Percentiles rank a stretch among this genome's conserved stretches.
Conservation (phyloP, 2,329 filamentous ascomycete species). For the Pestalotiopsis fici region DNA sequence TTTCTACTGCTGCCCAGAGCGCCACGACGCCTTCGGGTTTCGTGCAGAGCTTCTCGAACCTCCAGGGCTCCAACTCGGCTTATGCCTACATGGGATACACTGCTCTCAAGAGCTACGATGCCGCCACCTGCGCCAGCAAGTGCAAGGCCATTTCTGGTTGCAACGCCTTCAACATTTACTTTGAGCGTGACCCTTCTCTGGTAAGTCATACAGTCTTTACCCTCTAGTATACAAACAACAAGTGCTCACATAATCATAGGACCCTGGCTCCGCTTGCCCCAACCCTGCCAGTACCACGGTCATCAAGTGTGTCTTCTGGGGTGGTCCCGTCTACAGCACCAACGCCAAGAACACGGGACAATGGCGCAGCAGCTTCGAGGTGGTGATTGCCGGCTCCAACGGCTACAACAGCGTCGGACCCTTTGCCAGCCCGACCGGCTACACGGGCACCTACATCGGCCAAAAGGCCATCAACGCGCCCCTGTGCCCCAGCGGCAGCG, state of each 20-base stretch:
- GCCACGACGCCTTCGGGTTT: constrained; percentile 33
- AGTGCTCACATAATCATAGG: not conserved
- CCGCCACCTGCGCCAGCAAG: constrained; percentile 19
- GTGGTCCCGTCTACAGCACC: constrained; percentile 20
- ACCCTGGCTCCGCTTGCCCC: constrained; percentile 18
- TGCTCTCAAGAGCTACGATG: constrained; percentile 22
- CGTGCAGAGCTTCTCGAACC: constrained; percentile 28
- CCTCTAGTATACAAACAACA: not conserved
- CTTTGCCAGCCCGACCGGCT: constrained; percentile 16
- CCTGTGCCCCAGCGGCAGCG: constrained; percentile 15
- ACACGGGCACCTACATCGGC: constrained; percentile 17
- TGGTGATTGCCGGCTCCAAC: constrained; percentile 43
- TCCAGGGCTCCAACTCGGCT: constrained; percentile 28
- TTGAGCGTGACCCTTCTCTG: constrained; percentile 26
- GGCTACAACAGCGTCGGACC: constrained; percentile 28
- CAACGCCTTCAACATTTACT: constrained; percentile 29
- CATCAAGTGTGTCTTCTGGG: constrained; percentile 31
- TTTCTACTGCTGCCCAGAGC: constrained; percentile 18
- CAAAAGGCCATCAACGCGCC: constrained; percentile 28
- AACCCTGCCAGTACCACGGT: constrained; percentile 23
- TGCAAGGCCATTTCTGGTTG: constrained; percentile 24
- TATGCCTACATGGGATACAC: constrained; percentile 31
- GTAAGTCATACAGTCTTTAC: not conserved
- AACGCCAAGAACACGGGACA: constrained; percentile 24
- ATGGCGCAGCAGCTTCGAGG: constrained; percentile 24